A percentile compares a stretch with the other conserved stretches of the same genome.
These are phyloP conservation scores for Phytophthora sp. DNA, from an alignment of 352 stramenopile species.

Conservation along the genomic window DNA sequence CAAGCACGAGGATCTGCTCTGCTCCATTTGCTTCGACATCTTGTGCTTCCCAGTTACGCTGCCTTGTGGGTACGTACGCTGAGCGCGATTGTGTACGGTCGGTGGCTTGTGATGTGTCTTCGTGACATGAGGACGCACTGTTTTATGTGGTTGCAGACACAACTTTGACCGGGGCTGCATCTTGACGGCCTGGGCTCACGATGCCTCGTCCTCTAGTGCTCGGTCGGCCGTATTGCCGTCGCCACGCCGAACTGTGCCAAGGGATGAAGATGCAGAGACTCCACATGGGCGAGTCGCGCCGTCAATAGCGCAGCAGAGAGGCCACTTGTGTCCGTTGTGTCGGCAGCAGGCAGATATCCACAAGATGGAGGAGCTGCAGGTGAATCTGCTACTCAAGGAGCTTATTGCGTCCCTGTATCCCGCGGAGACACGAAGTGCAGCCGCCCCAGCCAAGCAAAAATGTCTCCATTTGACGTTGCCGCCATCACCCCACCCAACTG, in stretches of 20 bases:
- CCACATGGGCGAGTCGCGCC: background rate
- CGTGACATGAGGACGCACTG: background rate
- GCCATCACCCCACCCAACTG: slow-evolving; percentile 13
- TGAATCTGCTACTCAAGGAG: slow-evolving; percentile 72
- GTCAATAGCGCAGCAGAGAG: background rate
- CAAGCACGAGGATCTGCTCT: slow-evolving; percentile 55
- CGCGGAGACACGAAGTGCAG: slow-evolving; percentile 43
- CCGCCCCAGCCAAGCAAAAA: slow-evolving; percentile 54
- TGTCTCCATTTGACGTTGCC: slow-evolving; percentile 32
- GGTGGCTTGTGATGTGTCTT: background rate
- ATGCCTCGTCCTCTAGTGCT: slow-evolving; percentile 12
- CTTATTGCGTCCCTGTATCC: slow-evolving; percentile 68
- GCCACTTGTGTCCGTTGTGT: slow-evolving; percentile 71
- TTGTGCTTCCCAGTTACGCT: slow-evolving; percentile 78
- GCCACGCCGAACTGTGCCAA: slow-evolving; percentile 11
- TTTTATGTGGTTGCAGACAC: slow-evolving; percentile 52
- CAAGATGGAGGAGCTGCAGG: slow-evolving; percentile 45
- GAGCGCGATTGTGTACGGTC: background rate
- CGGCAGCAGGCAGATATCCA: slow-evolving; percentile 46
- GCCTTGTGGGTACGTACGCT: slow-evolving; percentile 57
- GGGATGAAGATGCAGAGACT: background rate
- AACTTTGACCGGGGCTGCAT: slow-evolving; percentile 87
- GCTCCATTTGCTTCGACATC: slow-evolving; percentile 83
- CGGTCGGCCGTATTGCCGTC: slow-evolving; percentile 6
- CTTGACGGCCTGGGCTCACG: slow-evolving; percentile 63